Evolutionary conservation across 805 yeast genomes (phyloP).

Genomic region (Candida sonorensis): DNA sequence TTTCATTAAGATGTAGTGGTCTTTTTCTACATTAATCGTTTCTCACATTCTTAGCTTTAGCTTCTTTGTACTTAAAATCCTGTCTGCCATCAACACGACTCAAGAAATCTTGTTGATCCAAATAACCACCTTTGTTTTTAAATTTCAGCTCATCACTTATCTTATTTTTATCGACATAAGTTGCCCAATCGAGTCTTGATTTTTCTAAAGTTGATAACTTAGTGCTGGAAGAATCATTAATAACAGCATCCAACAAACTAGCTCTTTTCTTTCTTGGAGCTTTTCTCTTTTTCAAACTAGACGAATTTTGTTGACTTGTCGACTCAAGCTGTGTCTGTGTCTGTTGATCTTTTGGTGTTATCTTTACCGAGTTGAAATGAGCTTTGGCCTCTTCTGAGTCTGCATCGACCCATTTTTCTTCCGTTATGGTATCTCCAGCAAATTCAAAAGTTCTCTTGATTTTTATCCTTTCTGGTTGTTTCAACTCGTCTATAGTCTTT

Average conservation of each 20-base stretch:
- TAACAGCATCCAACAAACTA: constrained; percentile 69
- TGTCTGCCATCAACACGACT: constrained; percentile 59
- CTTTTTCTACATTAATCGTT: too few relatives aligned
- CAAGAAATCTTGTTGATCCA: constrained; percentile 88
- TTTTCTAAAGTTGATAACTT: constrained; percentile 90
- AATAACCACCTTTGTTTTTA: constrained; percentile 83
- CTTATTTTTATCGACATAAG: constrained; percentile 82
- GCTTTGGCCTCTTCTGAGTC: constrained; percentile 86
- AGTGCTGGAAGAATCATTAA: constrained; percentile 59
- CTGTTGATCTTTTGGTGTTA: constrained; percentile 1
- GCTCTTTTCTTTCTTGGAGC: constrained; percentile 60
- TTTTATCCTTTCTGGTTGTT: constrained; percentile 42
- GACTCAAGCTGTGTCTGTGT: constrained; percentile 1
- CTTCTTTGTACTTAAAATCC: constrained; percentile 43
- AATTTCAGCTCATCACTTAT: constrained; percentile 74
- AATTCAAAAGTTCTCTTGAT: constrained; percentile 77
- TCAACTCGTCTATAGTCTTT: background rate
- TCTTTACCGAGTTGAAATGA: constrained; percentile 49
- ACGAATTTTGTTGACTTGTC: too few relatives aligned
- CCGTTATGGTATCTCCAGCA: constrained; percentile 80
- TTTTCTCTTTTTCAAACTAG: constrained; percentile 12
- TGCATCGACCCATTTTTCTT: constrained; percentile 69
- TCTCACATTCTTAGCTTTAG: constrained; percentile 13
- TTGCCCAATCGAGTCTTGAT: constrained; percentile 91
- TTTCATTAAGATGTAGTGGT: background rate